A percentile compares a stretch with the other conserved stretches of the same genome.
phyloP scores from a whole-genome alignment of 139 green algal genomes.

The Ettlia oleoabundans region DNA sequence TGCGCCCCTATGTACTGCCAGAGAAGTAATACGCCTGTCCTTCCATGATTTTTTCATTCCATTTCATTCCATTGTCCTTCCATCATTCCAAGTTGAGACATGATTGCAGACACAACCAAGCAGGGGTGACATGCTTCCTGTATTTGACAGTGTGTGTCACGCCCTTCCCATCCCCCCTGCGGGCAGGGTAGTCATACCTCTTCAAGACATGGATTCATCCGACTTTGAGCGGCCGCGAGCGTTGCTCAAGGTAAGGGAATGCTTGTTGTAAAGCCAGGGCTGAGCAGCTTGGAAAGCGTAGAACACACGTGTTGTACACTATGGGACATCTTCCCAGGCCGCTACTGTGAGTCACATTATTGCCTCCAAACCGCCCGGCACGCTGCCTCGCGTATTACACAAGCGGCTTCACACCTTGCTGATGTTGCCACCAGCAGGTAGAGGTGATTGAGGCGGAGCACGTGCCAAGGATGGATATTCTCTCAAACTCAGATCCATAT shows the following conservation, averaged over 20 bases:
- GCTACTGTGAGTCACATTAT: too few relatives aligned
- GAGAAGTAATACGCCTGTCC: conserved; percentile 21
- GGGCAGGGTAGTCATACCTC: conserved; percentile 4
- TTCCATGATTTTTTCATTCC: background rate
- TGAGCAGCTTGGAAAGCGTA: too few relatives aligned
- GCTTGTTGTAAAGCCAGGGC: too few relatives aligned
- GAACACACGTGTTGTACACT: too few relatives aligned
- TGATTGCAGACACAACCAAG: too few relatives aligned
- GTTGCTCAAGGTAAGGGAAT: background rate
- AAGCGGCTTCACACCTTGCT: background rate
- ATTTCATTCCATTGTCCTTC: too few relatives aligned
- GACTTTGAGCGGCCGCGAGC: conserved; percentile 9
- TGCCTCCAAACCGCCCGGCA: too few relatives aligned
- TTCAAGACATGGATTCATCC: background rate
- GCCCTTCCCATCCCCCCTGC: background rate
- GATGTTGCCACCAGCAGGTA: conserved; percentile 31
- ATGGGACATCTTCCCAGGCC: too few relatives aligned
- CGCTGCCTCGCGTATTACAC: too few relatives aligned
- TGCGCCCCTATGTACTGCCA: conserved; percentile 49
- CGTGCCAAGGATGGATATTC: conserved; percentile 28
- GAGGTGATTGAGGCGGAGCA: conserved; percentile 24
- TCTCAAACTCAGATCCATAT: conserved; percentile 7
- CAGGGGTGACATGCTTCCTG: too few relatives aligned
- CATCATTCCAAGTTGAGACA: too few relatives aligned
- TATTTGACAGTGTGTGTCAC: background rate